Evolutionary conservation across 371 early-diverging fungal genomes (phyloP).

Genomic region (Cokeromyces recurvatus): DNA sequence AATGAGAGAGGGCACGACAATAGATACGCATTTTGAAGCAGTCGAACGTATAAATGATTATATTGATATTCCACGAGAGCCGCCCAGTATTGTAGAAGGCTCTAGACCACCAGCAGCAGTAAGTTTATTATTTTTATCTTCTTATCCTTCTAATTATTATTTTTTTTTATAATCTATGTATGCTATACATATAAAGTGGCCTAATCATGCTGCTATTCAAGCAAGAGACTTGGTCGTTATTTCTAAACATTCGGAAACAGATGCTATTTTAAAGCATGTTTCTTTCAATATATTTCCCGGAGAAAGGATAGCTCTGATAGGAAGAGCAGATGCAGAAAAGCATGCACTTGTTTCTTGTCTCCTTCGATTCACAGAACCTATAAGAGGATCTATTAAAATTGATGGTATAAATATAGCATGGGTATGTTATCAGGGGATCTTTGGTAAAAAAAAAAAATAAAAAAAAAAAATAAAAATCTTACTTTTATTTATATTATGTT

Average conservation of each 20-base stretch:
- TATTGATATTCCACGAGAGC: conserved; percentile 71
- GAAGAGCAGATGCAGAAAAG: conserved; percentile 77
- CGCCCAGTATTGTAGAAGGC: conserved; percentile 51
- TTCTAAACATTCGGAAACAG: no score
- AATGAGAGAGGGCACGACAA: conserved; percentile 64
- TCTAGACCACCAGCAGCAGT: conserved; percentile 49
- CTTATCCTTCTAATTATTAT: no score
- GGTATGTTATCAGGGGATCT: no score
- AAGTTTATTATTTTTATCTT: no score
- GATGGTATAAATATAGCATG: conserved; percentile 80
- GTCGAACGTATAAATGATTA: conserved; percentile 87
- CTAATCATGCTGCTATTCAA: conserved; percentile 53
- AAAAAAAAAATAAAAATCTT: no score
- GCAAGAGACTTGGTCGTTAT: conserved; percentile 53
- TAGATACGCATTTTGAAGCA: conserved; percentile 81
- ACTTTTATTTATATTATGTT: no score
- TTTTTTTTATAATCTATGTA: no score
- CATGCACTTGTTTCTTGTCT: conserved; percentile 68
- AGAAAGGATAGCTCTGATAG: conserved; percentile 63
- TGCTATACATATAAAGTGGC: no score
- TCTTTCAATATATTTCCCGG: conserved; percentile 44
- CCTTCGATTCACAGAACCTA: conserved; percentile 72
- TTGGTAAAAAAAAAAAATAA: no score
- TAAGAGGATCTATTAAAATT: conserved; percentile 61
- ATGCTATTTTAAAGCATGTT: conserved; percentile 56